A percentile compares a stretch with the other conserved stretches of the same genome.
These are phyloP conservation scores for Mycena sanguinolenta DNA, from an alignment of 768 basidiomycete genomes.

Conservation along the genomic window DNA sequence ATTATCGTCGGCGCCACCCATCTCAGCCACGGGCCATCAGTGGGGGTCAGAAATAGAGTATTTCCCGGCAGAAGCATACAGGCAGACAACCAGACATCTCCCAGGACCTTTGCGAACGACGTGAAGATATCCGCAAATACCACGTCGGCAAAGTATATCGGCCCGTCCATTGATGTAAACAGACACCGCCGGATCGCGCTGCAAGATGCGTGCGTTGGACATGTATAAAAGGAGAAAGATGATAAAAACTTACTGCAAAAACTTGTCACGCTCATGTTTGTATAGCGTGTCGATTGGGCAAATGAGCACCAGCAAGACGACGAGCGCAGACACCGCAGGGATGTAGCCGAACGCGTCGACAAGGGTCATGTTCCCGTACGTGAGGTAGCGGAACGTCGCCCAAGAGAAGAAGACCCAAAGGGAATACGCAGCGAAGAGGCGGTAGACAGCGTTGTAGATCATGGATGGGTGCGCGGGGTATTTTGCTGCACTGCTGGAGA, in stretches of 20 bases:
- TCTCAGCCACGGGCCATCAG: slow-evolving; percentile 71
- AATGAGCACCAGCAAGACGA: slow-evolving; percentile 67
- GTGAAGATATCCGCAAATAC: slow-evolving; percentile 96
- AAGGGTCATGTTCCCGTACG: slow-evolving; percentile 65
- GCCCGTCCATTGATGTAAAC: slow-evolving; percentile 68
- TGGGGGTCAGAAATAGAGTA: slow-evolving; percentile 75
- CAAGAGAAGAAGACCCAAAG: slow-evolving; percentile 76
- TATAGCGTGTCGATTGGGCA: slow-evolving; percentile 78
- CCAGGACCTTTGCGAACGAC: slow-evolving; percentile 96
- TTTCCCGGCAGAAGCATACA: slow-evolving; percentile 91
- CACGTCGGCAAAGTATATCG: slow-evolving; percentile 91
- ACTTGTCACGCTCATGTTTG: slow-evolving; percentile 80
- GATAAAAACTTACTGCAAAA: slow-evolving; percentile 74
- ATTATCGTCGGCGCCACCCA: slow-evolving; percentile 89
- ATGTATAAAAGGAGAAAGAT: slow-evolving; percentile 9
- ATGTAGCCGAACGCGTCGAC: slow-evolving; percentile 86
- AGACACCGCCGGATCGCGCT: slow-evolving; percentile 85
- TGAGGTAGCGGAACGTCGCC: slow-evolving; percentile 73
- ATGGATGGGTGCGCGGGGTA: slow-evolving; percentile 52
- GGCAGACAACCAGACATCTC: slow-evolving; percentile 91
- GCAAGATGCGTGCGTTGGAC: neutral
- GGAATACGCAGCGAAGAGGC: slow-evolving; percentile 72
- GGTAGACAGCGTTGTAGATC: slow-evolving; percentile 76
- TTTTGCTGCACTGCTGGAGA: slow-evolving; percentile 46
- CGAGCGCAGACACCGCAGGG: slow-evolving; percentile 75